Conservation (phyloP, 2,329 filamentous ascomycete species). For the Iodosphaeria phyllophila region DNA sequence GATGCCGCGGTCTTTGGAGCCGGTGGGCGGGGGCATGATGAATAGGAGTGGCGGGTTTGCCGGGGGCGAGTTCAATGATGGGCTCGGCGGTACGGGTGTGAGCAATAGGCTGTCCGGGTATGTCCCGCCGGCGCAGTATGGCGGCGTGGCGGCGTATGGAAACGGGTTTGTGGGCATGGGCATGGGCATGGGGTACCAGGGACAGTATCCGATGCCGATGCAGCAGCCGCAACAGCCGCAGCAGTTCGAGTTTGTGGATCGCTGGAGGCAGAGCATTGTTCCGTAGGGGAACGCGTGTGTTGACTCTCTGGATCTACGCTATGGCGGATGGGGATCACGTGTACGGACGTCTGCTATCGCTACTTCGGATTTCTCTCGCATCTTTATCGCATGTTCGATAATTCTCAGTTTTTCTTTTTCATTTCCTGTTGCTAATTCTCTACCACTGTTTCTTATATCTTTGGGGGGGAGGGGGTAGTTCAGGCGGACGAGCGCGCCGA, state of each 20-base stretch:
- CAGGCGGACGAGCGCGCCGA: no score
- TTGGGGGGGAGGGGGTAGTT: no score
- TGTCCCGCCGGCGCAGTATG: not conserved
- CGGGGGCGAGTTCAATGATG: slow-evolving; percentile 35
- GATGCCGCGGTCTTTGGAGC: slow-evolving; percentile 27
- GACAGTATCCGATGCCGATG: slow-evolving; percentile 5
- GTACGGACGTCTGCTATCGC: not conserved
- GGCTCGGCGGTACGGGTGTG: slow-evolving; percentile 19
- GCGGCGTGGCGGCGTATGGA: slow-evolving; percentile 1
- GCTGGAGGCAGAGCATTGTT: slow-evolving; percentile 14
- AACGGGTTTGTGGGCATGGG: not conserved
- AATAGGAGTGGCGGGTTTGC: slow-evolving; percentile 25
- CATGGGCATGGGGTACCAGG: slow-evolving; percentile 1
- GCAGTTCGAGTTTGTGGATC: slow-evolving; percentile 13
- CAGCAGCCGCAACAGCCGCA: slow-evolving; percentile 11
- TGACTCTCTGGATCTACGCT: slow-evolving; percentile 3
- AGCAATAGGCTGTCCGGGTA: slow-evolving; percentile 8
- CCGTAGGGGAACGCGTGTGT: no score
- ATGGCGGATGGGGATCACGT: not conserved
- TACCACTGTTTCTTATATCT: no score
- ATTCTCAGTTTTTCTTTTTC: no score
- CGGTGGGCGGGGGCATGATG: slow-evolving; percentile 14
- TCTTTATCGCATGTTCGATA: no score
- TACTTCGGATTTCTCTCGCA: no score
- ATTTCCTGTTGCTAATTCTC: no score